Percentiles rank a stretch among this genome's conserved stretches.
Conservation (phyloP, 495 filamentous ascomycete genomes). For the Aspergillus avenaceus region DNA sequence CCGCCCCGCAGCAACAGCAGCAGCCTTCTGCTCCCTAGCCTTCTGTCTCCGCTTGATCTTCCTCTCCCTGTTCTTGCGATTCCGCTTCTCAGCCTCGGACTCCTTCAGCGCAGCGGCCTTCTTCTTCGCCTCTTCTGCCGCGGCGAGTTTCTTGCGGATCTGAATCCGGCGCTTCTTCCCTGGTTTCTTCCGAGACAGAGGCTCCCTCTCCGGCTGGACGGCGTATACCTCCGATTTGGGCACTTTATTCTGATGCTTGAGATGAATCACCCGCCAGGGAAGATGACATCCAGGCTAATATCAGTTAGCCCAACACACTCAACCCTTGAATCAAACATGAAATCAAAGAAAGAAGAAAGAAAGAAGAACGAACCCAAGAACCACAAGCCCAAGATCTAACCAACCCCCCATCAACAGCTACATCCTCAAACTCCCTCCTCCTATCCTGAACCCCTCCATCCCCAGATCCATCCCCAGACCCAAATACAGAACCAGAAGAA, state of each 20-base stretch:
- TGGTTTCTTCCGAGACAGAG: slow-evolving; percentile 39
- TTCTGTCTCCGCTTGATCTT: slow-evolving; percentile 46
- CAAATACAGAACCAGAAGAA: too few species aligned
- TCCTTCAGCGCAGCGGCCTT: too few species aligned
- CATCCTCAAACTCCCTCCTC: slow-evolving; percentile 34
- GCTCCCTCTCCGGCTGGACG: slow-evolving; percentile 23
- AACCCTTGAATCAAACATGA: not conserved
- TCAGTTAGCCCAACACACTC: slow-evolving; percentile 1
- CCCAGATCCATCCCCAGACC: slow-evolving; percentile 10
- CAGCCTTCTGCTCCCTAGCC: slow-evolving; percentile 40
- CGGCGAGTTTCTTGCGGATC: slow-evolving; percentile 32
- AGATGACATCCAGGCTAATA: slow-evolving; percentile 38
- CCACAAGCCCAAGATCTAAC: slow-evolving; percentile 33
- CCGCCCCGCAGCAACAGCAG: slow-evolving; percentile 19
- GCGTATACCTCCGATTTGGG: slow-evolving; percentile 25
- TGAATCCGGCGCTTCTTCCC: slow-evolving; percentile 45
- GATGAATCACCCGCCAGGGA: slow-evolving; percentile 40
- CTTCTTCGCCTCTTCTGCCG: slow-evolving; percentile 28
- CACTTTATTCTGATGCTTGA: slow-evolving; percentile 38
- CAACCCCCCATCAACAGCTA: slow-evolving; percentile 37
- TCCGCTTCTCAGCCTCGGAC: slow-evolving; percentile 43
- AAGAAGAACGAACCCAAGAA: slow-evolving; percentile 32
- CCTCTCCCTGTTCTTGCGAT: slow-evolving; percentile 41
- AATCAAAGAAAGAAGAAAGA: not conserved
- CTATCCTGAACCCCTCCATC: slow-evolving; percentile 13